Evolutionary conservation across 352 stramenopile species (phyloP).

Genomic region (Phytophthora rubi): DNA sequence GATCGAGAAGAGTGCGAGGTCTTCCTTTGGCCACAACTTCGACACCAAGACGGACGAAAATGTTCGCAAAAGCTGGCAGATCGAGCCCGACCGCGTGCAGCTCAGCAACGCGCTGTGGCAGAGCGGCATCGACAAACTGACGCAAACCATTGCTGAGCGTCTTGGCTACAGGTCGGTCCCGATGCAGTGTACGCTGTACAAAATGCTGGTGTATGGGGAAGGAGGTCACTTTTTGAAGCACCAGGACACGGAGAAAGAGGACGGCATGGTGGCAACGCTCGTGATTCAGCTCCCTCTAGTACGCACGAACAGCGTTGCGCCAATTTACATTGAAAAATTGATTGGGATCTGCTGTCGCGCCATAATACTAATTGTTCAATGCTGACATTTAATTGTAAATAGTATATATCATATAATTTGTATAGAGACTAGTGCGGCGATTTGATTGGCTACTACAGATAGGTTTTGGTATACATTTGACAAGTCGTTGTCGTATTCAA

Average conservation of each 20-base stretch:
- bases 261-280: conserved; percentile 55
- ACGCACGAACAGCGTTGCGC: background rate
- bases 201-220: conserved; percentile 16
- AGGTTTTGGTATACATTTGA: too few species aligned
- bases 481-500: too few species aligned
- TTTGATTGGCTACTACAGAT: too few species aligned
- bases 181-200: conserved; percentile 7
- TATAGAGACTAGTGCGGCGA: too few species aligned
- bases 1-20: background rate
- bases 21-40: background rate
- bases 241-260: conserved; percentile 60
- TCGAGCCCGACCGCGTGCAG: background rate
- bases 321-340: too few species aligned
- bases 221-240: conserved; percentile 48
- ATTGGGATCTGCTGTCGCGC: too few species aligned
- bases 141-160: background rate
- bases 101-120: background rate
- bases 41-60: conserved; percentile 3
- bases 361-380: too few species aligned
- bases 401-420: too few species aligned
- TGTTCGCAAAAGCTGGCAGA: background rate
- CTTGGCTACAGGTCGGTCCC: background rate
- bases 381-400: too few species aligned
- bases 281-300: conserved; percentile 42
- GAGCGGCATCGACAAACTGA: background rate